These are phyloP conservation scores for Rhizopogon salebrosus DNA, from an alignment of 768 basidiomycete genomes.

Conservation along the genomic window DNA sequence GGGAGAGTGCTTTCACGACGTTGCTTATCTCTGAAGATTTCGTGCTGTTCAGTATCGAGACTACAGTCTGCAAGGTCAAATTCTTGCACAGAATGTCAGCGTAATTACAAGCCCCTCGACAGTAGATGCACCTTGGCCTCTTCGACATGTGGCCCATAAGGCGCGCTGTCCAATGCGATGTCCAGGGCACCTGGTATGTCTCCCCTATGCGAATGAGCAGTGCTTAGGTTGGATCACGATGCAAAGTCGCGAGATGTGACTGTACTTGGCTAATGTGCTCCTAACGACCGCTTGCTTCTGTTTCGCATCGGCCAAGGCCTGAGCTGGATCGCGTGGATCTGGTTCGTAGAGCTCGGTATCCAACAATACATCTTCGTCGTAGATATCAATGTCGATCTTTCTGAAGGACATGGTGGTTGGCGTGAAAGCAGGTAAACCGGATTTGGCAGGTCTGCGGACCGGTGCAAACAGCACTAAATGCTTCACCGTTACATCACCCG, in stretches of 20 bases:
- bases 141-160: conserved; percentile 84
- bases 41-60: conserved; percentile 91
- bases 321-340: conserved; percentile 74
- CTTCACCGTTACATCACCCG: background rate
- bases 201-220: conserved; percentile 41
- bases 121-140: conserved; percentile 74
- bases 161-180: conserved; percentile 71
- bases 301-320: conserved; percentile 73
- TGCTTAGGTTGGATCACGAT: background rate
- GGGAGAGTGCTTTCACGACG: conserved; percentile 67
- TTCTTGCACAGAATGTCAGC: conserved; percentile 39
- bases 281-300: conserved; percentile 70
- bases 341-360: conserved; percentile 84
- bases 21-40: conserved; percentile 81
- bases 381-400: conserved; percentile 91
- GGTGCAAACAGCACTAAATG: background rate
- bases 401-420: conserved; percentile 54
- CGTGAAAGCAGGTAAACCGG: background rate
- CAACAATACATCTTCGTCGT: conserved; percentile 85
- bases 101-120: background rate
- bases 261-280: conserved; percentile 62
- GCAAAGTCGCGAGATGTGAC: conserved; percentile 5
- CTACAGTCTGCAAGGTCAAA: conserved; percentile 71
- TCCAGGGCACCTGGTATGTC: conserved; percentile 73
- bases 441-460: background rate